phyloP scores from a whole-genome alignment of 176 grass and related monocot genomes.

The Thalia dealbata region DNA sequence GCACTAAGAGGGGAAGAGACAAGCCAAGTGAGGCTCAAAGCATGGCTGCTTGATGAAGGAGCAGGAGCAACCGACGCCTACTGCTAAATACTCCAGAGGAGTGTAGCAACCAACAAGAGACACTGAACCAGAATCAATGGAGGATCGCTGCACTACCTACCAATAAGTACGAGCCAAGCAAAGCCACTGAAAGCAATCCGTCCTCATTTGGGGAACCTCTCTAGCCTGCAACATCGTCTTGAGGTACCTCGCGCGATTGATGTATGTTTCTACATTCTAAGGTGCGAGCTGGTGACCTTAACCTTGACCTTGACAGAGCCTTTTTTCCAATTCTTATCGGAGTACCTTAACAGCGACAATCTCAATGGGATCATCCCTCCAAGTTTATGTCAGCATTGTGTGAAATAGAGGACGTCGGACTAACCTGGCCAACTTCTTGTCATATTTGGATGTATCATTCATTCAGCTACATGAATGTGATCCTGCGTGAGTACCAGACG shows the following conservation, averaged over 20 bases:
- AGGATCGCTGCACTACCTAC: too few species aligned
- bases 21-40: too few species aligned
- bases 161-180: too few species aligned
- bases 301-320: background rate
- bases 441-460: slow-evolving; percentile 15
- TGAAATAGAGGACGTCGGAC: background rate
- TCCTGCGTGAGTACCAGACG: slow-evolving; percentile 5
- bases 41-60: too few species aligned
- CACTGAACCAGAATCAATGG: too few species aligned
- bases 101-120: too few species aligned
- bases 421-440: slow-evolving; percentile 17
- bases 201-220: slow-evolving; percentile 26
- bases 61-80: too few species aligned
- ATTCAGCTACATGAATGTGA: slow-evolving; percentile 4
- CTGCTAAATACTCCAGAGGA: too few species aligned
- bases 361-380: slow-evolving; percentile 17
- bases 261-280: background rate
- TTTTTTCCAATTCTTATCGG: background rate
- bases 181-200: too few species aligned
- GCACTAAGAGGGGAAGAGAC: too few species aligned
- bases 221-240: slow-evolving; percentile 8
- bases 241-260: too few species aligned
- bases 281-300: background rate
- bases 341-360: background rate
- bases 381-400: background rate